phyloP scores from a whole-genome alignment of 2,329 filamentous ascomycete species.

The Talaromyces piceae region DNA sequence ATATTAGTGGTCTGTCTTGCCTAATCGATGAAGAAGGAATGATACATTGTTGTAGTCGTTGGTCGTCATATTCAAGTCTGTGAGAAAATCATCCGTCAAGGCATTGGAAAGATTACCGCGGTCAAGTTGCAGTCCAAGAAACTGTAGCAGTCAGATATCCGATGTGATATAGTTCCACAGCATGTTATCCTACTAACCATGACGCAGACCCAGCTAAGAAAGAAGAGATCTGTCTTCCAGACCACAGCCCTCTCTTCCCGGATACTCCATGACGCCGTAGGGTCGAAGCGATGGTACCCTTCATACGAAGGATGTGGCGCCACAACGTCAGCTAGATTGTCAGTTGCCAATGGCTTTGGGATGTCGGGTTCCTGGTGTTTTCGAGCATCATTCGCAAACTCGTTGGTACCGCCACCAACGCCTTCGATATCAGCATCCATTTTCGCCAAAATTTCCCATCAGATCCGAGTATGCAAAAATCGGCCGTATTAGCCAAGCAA shows the following conservation, averaged over 20 bases:
- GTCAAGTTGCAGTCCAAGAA: conserved; percentile 49
- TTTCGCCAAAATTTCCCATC: neutral
- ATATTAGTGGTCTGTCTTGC: neutral
- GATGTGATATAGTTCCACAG: no score
- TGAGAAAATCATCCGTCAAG: conserved; percentile 50
- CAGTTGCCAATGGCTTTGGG: conserved; percentile 15
- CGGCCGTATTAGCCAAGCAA: no score
- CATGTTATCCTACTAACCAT: conserved; percentile 44
- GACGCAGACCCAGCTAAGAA: conserved; percentile 33
- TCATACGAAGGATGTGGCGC: conserved; percentile 15
- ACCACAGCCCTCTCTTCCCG: conserved; percentile 11
- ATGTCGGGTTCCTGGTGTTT: neutral
- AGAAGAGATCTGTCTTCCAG: conserved; percentile 6
- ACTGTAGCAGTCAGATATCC: neutral
- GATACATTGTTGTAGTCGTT: conserved; percentile 16
- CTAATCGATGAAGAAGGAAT: neutral
- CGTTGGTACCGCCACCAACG: neutral
- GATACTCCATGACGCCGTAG: conserved; percentile 6
- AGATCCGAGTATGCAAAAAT: no score
- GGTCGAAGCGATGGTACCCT: conserved; percentile 8
- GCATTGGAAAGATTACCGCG: conserved; percentile 52
- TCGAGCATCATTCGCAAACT: conserved; percentile 6
- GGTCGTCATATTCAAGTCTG: conserved; percentile 25
- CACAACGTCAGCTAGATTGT: conserved; percentile 20
- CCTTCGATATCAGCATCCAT: conserved; percentile 4